Conservation (phyloP, 2,329 filamentous ascomycete genomes). For the Penicillium olsonii region DNA sequence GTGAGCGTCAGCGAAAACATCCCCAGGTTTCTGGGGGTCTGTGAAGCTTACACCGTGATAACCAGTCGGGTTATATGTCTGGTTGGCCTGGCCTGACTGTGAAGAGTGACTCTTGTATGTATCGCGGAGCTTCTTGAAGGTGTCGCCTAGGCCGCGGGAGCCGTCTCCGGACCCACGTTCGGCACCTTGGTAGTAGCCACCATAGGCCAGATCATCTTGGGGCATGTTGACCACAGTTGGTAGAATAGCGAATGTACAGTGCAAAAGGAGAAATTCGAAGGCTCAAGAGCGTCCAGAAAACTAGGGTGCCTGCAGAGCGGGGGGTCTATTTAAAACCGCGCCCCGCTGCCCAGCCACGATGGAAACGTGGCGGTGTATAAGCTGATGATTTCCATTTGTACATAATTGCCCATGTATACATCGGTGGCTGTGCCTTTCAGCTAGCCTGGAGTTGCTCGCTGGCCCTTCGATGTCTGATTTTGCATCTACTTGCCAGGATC, state of each 20-base stretch:
- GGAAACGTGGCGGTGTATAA: slow-evolving; percentile 15
- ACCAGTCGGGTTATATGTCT: slow-evolving; percentile 24
- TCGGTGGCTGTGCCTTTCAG: neutral
- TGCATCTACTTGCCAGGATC: too few relatives aligned
- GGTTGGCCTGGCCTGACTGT: slow-evolving; percentile 11
- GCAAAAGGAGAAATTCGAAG: neutral
- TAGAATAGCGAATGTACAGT: too few relatives aligned
- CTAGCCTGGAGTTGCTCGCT: too few relatives aligned
- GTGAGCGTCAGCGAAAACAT: neutral
- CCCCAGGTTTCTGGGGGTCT: neutral
- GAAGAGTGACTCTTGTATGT: slow-evolving; percentile 37
- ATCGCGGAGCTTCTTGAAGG: slow-evolving; percentile 50
- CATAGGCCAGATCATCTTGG: slow-evolving; percentile 56
- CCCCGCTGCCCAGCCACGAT: slow-evolving; percentile 29
- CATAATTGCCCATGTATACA: neutral
- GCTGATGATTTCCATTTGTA: neutral
- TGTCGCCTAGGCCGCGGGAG: slow-evolving; percentile 55
- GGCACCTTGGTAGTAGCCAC: slow-evolving; percentile 47
- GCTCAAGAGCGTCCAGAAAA: neutral
- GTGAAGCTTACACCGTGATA: slow-evolving; percentile 22
- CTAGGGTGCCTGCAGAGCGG: slow-evolving; percentile 10
- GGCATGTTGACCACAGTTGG: slow-evolving; percentile 36
- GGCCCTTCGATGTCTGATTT: too few relatives aligned
- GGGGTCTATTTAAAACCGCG: slow-evolving; percentile 7
- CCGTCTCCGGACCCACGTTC: slow-evolving; percentile 37